A percentile compares a stretch with the other conserved stretches of the same genome.
Evolutionary conservation across 352 stramenopile genomes (phyloP).

Genomic region (Globisporangium viniferum): DNA sequence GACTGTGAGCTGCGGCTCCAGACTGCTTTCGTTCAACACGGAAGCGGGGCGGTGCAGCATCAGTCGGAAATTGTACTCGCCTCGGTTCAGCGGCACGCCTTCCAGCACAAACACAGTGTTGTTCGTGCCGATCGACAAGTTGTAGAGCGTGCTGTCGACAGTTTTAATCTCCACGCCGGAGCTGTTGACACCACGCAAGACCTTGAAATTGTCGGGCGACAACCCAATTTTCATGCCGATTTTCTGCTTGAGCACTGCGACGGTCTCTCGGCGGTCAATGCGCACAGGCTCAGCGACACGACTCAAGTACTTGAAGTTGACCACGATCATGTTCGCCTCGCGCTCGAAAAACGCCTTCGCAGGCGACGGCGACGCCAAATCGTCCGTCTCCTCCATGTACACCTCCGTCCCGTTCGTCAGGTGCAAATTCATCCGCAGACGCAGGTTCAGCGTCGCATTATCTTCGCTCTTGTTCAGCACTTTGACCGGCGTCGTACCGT

Average conservation of each 20-base stretch:
- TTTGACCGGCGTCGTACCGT: slow-evolving; percentile 60
- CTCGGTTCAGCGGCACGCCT: slow-evolving; percentile 57
- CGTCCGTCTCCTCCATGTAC: slow-evolving; percentile 66
- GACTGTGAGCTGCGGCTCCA: slow-evolving; percentile 25
- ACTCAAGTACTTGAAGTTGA: slow-evolving; percentile 69
- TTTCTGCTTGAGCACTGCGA: slow-evolving; percentile 51
- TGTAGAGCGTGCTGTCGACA: slow-evolving; percentile 71
- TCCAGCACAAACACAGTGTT: slow-evolving; percentile 64
- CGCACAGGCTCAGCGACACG: slow-evolving; percentile 43
- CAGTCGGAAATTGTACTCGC: slow-evolving; percentile 78
- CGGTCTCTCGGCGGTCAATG: slow-evolving; percentile 73
- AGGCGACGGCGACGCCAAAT: slow-evolving; percentile 40
- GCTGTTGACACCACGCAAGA: slow-evolving; percentile 67
- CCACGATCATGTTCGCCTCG: slow-evolving; percentile 73
- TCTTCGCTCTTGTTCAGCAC: slow-evolving; percentile 58
- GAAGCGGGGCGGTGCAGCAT: slow-evolving; percentile 47
- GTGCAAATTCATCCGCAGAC: slow-evolving; percentile 60
- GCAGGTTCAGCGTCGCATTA: slow-evolving; percentile 34
- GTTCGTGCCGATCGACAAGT: slow-evolving; percentile 70
- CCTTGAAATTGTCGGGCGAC: slow-evolving; percentile 59
- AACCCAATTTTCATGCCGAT: slow-evolving; percentile 52
- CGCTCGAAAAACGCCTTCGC: slow-evolving; percentile 70
- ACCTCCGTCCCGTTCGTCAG: slow-evolving; percentile 68
- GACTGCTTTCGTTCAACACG: background rate
- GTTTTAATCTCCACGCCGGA: slow-evolving; percentile 79